Evolutionary conservation across 2,329 filamentous ascomycete species (phyloP).

Genomic region (Exserohilum turcica): DNA sequence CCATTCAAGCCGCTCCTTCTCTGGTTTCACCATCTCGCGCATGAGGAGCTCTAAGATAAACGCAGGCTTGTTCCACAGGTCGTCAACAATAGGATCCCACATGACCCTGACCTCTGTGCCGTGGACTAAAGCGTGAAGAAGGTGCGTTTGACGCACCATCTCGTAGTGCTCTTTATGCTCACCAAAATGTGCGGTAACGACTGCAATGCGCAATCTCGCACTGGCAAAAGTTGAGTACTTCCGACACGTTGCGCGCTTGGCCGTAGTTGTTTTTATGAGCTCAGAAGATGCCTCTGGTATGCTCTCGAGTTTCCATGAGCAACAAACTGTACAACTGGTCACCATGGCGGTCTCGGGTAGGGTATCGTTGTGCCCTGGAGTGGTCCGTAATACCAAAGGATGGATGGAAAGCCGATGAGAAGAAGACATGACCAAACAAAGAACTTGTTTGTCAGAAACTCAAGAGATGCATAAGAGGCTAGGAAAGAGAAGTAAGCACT

Average conservation of each 20-base stretch:
- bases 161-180: slow-evolving; percentile 47
- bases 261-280: slow-evolving; percentile 15
- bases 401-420: slow-evolving; percentile 5
- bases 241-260: slow-evolving; percentile 22
- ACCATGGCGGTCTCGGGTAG: slow-evolving; percentile 11
- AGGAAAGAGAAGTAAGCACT: background rate
- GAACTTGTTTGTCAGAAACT: slow-evolving; percentile 1
- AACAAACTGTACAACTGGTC: slow-evolving; percentile 16
- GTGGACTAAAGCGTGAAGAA: slow-evolving; percentile 36
- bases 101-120: slow-evolving; percentile 52
- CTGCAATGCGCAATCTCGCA: slow-evolving; percentile 37
- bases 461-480: background rate
- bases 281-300: slow-evolving; percentile 17
- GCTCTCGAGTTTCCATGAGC: slow-evolving; percentile 21
- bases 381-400: slow-evolving; percentile 12
- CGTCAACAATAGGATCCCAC: slow-evolving; percentile 50
- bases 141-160: slow-evolving; percentile 50
- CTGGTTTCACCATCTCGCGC: slow-evolving; percentile 43
- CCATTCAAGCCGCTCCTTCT: slow-evolving; percentile 50
- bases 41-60: slow-evolving; percentile 51
- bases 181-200: slow-evolving; percentile 49
- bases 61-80: slow-evolving; percentile 54
- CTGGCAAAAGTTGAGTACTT: slow-evolving; percentile 22
- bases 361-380: slow-evolving; percentile 11
- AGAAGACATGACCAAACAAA: slow-evolving; percentile 11